These are phyloP conservation scores for Solanum lycopersicoides DNA, from an alignment of 257 asterid genomes.

Conservation along the genomic window DNA sequence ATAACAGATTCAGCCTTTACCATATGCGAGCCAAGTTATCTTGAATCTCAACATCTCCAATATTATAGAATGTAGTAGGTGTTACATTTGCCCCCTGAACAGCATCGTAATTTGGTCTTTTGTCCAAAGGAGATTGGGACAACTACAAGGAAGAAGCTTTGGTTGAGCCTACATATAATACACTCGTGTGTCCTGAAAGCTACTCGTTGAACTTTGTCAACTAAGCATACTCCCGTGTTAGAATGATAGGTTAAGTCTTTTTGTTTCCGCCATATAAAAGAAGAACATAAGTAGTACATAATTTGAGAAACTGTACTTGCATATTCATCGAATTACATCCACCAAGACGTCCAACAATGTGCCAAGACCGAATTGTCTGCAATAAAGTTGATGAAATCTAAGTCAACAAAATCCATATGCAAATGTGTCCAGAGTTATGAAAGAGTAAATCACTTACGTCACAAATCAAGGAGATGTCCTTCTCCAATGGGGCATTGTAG, in stretches of 20 bases:
- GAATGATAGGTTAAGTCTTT: neutral
- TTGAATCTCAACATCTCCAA: constrained; percentile 91
- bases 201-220: neutral
- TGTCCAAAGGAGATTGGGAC: constrained; percentile 68
- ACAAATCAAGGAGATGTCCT: constrained; percentile 69
- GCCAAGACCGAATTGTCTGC: constrained; percentile 91
- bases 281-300: neutral
- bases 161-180: neutral
- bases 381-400: constrained; percentile 4
- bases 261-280: neutral
- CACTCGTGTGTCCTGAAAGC: neutral
- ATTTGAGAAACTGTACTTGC: constrained; percentile 51
- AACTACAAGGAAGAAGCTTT: constrained; percentile 30
- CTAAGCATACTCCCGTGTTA: neutral
- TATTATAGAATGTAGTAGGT: constrained; percentile 84
- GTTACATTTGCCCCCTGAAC: constrained; percentile 76
- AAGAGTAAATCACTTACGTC: constrained; percentile 44
- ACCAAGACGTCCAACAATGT: constrained; percentile 92
- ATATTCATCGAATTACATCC: constrained; percentile 95
- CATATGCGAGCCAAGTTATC: constrained; percentile 85
- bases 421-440: constrained; percentile 1
- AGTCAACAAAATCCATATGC: neutral
- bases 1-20: constrained; percentile 17
- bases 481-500: constrained; percentile 67
- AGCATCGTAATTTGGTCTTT: constrained; percentile 77